Base-by-base conservation (phyloP, 257 asterid species). In the Solanum bulbocastanum region DNA sequence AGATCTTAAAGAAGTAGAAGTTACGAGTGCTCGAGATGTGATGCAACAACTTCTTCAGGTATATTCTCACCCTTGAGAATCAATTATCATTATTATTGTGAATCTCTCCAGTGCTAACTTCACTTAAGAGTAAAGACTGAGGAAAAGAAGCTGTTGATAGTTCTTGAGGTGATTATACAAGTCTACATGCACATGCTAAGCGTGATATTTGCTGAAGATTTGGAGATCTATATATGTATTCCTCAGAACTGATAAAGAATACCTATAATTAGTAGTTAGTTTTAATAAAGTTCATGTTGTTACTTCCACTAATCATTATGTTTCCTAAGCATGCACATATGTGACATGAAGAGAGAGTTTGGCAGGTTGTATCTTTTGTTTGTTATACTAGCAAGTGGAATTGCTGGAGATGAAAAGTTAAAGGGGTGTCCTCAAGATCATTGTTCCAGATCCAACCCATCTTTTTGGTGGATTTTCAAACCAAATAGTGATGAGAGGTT, bases 31-130 rank as follows among this genome's bases (percentile, higher is more conserved):
- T 83, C 96, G 99, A 79, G 99, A 96, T 81, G 98, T 95, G 88
- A 92, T 97, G 88, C 98, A 94, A 84, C 98, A 97, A 87, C 98
- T 97, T 91, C 93, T 96, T 92, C 98, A 96, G 98, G 99, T 96
- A 89, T 82, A 65, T 35, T 35, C 52, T 90, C 86, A 66, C 90
- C 58, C 84, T 83, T 84, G 49, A 68, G 65, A 39, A 37, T 46
- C 13, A 46, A 69, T 74, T 75, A 36, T 58, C 79, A 85, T 25
- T 88, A 32, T 76, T 79, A 25, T 66, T 86, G 40, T 56, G n/a
- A 44, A 25, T 25, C 33, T 79, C 39, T 27, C 84, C 44, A 16
- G 39, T 79, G n/a, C 42, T 25, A 79, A 25, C 65, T 40, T 39
- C 65, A 79, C 15, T 35, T 35, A 35, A 9, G 44, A 18, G 44